These are phyloP conservation scores for Xylariaceae sp. DNA, from an alignment of 2,329 filamentous ascomycete species.

Conservation along the genomic window DNA sequence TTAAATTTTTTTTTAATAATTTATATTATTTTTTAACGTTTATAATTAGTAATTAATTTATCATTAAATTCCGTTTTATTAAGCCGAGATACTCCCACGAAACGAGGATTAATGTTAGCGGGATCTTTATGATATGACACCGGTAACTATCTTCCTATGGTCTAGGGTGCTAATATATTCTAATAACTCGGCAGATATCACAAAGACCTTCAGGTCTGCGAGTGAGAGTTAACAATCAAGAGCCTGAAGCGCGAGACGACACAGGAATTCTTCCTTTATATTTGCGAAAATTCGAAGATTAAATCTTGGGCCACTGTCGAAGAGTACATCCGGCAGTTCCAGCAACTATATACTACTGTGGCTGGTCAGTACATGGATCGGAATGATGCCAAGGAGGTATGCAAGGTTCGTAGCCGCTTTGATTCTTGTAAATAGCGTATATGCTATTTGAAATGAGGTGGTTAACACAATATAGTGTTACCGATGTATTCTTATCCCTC, in stretches of 20 bases:
- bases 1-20: not conserved
- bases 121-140: conserved; percentile 1
- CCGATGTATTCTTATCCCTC: too few relatives aligned
- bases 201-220: too few relatives aligned
- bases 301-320: not conserved
- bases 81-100: not conserved
- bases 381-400: conserved; percentile 1
- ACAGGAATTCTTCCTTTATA: not conserved
- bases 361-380: not conserved
- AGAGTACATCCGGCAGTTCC: not conserved
- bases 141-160: too few relatives aligned
- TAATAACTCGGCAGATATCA: too few relatives aligned
- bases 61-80: not conserved
- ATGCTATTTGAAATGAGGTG: too few relatives aligned
- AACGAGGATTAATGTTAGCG: not conserved
- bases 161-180: too few relatives aligned
- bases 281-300: not conserved
- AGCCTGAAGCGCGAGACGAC: too few relatives aligned
- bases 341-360: not conserved
- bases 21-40: not conserved
- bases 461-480: too few relatives aligned
- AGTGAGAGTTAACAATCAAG: too few relatives aligned
- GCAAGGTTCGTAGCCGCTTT: too few relatives aligned
- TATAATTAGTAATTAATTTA: conserved; percentile 1
- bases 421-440: too few relatives aligned